Percentiles rank a stretch among this genome's conserved stretches.
These are phyloP conservation scores for Anaeromyces robustus DNA, from an alignment of 192 early-diverging fungal genomes.

Conservation along the genomic window DNA sequence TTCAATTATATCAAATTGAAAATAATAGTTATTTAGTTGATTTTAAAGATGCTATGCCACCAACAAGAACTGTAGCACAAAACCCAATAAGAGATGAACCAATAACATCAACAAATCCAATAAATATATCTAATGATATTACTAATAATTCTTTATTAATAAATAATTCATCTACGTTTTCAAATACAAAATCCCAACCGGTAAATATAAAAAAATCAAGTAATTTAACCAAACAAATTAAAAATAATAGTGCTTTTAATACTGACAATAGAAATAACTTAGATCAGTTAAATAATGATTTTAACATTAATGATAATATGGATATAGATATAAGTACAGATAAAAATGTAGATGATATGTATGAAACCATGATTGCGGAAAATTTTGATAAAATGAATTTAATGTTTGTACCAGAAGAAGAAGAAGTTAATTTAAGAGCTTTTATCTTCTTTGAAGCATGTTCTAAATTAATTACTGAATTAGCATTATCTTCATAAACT, in stretches of 20 bases:
- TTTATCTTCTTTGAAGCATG: constrained; percentile 96
- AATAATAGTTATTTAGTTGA: constrained; percentile 82
- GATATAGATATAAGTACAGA: constrained; percentile 9
- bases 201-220: background rate
- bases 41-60: constrained; percentile 61
- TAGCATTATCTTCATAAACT: constrained; percentile 42
- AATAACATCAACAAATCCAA: background rate
- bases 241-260: background rate
- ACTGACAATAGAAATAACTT: background rate
- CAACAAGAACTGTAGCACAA: constrained; percentile 3
- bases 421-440: constrained; percentile 24
- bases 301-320: constrained; percentile 2
- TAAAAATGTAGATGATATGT: constrained; percentile 2
- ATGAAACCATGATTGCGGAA: background rate
- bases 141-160: constrained; percentile 14
- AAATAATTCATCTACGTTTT: constrained; percentile 15
- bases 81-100: constrained; percentile 1
- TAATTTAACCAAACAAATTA: background rate
- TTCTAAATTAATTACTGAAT: constrained; percentile 80
- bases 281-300: background rate
- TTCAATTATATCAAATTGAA: constrained; percentile 89
- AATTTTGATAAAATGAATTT: constrained; percentile 2
- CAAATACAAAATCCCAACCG: background rate
- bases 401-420: constrained; percentile 4
- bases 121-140: constrained; percentile 3